These are phyloP conservation scores for Globisporangium mamillatum DNA, from an alignment of 352 stramenopile genomes.

Conservation along the genomic window DNA sequence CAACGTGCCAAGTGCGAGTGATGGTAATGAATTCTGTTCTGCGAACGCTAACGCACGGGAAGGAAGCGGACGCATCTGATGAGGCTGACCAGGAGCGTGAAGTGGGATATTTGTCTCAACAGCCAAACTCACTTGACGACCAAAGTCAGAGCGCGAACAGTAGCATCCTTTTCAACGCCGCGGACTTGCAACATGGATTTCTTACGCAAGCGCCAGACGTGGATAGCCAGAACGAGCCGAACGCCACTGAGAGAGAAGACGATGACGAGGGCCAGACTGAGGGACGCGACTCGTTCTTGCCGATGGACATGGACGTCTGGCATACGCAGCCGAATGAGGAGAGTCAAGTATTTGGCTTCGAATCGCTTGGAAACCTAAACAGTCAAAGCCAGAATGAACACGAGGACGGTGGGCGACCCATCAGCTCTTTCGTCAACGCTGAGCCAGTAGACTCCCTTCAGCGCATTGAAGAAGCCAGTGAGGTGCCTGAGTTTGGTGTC, in stretches of 20 bases:
- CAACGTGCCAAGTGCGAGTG: neutral
- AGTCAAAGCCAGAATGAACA: slow-evolving; percentile 6
- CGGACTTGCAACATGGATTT: neutral
- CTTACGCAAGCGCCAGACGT: slow-evolving; percentile 4
- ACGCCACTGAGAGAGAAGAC: neutral
- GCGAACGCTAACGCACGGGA: neutral
- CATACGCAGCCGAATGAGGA: slow-evolving; percentile 17
- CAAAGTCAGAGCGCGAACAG: neutral
- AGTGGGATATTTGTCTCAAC: neutral
- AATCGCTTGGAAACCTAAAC: neutral
- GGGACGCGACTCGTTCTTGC: neutral
- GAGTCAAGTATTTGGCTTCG: slow-evolving; percentile 4
- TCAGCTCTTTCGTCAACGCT: neutral
- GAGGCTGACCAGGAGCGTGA: neutral
- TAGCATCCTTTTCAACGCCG: neutral
- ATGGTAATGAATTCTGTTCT: neutral
- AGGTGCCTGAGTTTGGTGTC: neutral
- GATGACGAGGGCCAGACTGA: neutral
- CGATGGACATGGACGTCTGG: slow-evolving; percentile 11
- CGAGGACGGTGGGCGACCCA: neutral
- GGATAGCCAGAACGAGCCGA: neutral
- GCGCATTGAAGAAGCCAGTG: neutral
- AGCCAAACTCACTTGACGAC: neutral
- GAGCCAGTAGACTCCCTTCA: neutral
- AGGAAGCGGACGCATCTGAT: neutral